Evolutionary conservation across 2,329 filamentous ascomycete species (phyloP), one percentile per base, ranked within the genome.

Genomic region (Calonectria multiphialidica): DNA sequence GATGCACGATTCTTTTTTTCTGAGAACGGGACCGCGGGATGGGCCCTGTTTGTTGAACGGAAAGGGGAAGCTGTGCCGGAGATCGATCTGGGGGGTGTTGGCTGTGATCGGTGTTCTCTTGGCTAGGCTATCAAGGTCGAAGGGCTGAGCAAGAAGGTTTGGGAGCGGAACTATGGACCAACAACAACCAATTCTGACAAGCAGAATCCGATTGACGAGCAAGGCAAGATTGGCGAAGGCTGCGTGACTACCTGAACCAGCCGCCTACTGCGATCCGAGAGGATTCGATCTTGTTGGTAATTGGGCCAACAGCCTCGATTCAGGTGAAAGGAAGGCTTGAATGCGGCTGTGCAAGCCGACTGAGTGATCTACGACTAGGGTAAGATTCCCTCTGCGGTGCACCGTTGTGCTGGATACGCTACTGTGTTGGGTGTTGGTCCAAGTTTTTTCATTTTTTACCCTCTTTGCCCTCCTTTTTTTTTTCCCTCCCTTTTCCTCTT

Each of bases 301-400:
- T 21, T 44, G 42, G 42, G n/a, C 42, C 42, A 44, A 44, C 42
- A 44, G 18, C 10, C 42, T 44, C 42, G 6, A 44, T 12, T 55
- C n/a, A 5, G n/a, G 12, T 21, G 28, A 55, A 12, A 15, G 18
- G n/a, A 57, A 23, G 53, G 18, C 30, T 37, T 21, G 28, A 37
- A 21, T 12, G 53, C 30, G 23, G 53, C 53, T 57, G 53, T 37
- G 53, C 30, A 21, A 13, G 33, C 53, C 42, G 8, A 35, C 28
- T 33, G 53, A 57, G 30, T 57, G 53, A 57, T 57, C 21, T 37
- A 30, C 53, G 53, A 37, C 53, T 57, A 35, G 53, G 53, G 15
- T 57, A 21, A 37, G n/a, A 57, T 37, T 57, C 53, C 50, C 50
- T 37, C 30, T 55, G 50, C 50, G 50, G 50, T 55, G 50, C 50